Conservation (phyloP, 306 rosid species). For the Pachyrhizus erosus region DNA sequence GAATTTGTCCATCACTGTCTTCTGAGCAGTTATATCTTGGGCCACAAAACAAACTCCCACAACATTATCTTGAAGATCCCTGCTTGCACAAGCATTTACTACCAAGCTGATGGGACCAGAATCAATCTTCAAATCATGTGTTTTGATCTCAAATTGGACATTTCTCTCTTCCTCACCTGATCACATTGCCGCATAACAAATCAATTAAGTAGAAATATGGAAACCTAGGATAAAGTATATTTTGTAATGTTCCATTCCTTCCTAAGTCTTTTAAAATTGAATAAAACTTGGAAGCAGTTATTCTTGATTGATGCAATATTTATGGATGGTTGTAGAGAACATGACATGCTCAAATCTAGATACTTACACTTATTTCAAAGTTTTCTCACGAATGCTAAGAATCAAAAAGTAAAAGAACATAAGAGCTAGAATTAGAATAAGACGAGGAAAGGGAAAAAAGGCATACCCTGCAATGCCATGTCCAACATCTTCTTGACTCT, state of each 20-base stretch:
- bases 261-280: no score
- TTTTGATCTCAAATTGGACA: constrained; percentile 82
- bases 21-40: constrained; percentile 84
- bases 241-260: no score
- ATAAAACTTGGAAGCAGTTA: neutral
- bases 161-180: constrained; percentile 84
- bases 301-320: constrained; percentile 23
- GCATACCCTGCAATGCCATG: constrained; percentile 73
- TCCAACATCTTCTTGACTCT: constrained; percentile 66
- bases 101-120: constrained; percentile 73
- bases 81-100: constrained; percentile 90
- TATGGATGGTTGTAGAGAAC: constrained; percentile 17
- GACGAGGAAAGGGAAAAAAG: neutral
- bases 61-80: constrained; percentile 67
- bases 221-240: neutral
- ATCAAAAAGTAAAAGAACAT: neutral
- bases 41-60: constrained; percentile 95
- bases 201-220: neutral
- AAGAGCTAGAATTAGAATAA: neutral
- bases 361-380: constrained; percentile 11
- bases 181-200: constrained; percentile 34
- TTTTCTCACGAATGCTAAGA: constrained; percentile 4
- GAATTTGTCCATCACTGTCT: constrained; percentile 87
- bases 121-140: constrained; percentile 63
- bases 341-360: constrained; percentile 22